Base-by-base conservation (phyloP, 495 filamentous ascomycete species). In the Cladorrhinum samala region DNA sequence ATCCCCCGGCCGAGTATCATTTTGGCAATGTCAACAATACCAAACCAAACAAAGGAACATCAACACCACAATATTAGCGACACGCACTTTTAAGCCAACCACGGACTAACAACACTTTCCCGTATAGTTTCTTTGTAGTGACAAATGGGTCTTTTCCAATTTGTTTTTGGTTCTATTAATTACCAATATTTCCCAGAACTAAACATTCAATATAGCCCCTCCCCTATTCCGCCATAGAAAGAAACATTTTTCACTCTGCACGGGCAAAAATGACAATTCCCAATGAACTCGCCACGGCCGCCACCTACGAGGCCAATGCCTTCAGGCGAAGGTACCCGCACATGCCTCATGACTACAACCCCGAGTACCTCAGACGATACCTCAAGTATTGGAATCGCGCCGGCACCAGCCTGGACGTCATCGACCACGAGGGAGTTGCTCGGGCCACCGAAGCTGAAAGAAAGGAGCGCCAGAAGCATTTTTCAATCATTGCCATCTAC, bases 361-460 rank as follows among this genome's bases (percentile, higher is more conserved):
- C 21, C 8, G 33, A 39, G n/a, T 38, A 36, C 5, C 40, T 57
- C 18, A 44, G 43, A 20, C 39, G 39, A 1, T 57, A 53, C 50
- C 45, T 57, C 30, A 19, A 44, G 1, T 45, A 57, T 45, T 57
- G 33, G 27, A 53, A n/a, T 11, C 49, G 55, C 1, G 40, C 49
- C 40, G 24, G 38, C 21, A 19, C 45, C 50, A 41, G 53, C 23
- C 14, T 45, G 18, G 16, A 25, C 13, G 19, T 9, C 13, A 19
- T 58, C 16, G 56, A 58, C 39, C 27, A 36, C 41, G 56, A 40
- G 4, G 50, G 45, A 36, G 40, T 58, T 46, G 49, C 20, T 14
- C 54, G 49, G 46, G 44, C 56, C 9, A 51, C 56, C 19, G 56
- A 54, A 2, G 51, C 50, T 37, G 50, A 58, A 30, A 46, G 56